A percentile compares a stretch with the other conserved stretches of the same genome.
Evolutionary conservation across 345 rosid species (phyloP).

Genomic region (Linum usitatissimum): DNA sequence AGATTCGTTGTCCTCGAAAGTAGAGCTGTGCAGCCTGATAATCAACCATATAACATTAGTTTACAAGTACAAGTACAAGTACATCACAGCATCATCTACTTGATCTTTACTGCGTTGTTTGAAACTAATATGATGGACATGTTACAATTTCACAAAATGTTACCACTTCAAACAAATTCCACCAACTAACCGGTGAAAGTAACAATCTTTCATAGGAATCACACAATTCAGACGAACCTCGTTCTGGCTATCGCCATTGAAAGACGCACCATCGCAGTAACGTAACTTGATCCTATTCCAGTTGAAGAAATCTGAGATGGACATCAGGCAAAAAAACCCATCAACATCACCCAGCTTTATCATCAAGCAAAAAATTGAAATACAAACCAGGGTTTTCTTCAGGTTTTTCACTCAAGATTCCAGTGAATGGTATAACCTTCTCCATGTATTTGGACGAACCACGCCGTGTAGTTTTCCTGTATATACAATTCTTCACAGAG

Average conservation of each 20-base stretch:
- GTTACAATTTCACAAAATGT: not conserved
- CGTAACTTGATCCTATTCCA: constrained; percentile 24
- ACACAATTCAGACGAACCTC: constrained; percentile 14
- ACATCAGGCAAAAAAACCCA: too few relatives aligned
- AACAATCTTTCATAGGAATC: not conserved
- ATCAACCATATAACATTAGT: not conserved
- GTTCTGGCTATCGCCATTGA: constrained; percentile 16
- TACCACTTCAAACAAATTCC: not conserved
- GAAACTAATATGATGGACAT: too few relatives aligned
- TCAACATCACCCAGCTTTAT: too few relatives aligned
- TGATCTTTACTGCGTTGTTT: too few relatives aligned
- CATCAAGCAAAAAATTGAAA: too few relatives aligned
- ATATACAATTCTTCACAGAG: constrained; percentile 14
- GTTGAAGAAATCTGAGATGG: constrained; percentile 19
- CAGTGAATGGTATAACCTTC: constrained; percentile 19
- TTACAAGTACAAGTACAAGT: not conserved
- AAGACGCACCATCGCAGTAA: constrained; percentile 29
- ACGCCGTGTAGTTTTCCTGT: constrained; percentile 24
- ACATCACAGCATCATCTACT: too few relatives aligned
- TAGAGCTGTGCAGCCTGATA: constrained; percentile 19
- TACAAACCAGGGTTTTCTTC: constrained; percentile 12
- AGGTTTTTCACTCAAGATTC: constrained; percentile 19
- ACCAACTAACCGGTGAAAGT: not conserved
- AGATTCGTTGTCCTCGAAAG: constrained; percentile 25
- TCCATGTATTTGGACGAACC: constrained; percentile 25